Conservation (phyloP, 1,284 basidiomycete species). For the Exsudoporus floridanus region DNA sequence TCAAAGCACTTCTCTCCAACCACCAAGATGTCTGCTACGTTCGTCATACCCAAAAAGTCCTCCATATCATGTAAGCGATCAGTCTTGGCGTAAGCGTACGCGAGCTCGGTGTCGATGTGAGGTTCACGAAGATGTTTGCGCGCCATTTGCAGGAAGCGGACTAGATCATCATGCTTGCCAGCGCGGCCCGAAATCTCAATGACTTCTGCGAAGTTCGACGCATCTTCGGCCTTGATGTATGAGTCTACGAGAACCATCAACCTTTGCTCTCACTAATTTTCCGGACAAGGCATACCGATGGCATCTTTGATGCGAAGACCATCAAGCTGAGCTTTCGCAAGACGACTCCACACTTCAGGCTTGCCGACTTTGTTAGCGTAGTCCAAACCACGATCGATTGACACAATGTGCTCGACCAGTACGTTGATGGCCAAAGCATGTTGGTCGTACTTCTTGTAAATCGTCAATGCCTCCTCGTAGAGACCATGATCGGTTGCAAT, state of each 20-base stretch:
- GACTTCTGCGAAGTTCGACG: constrained; percentile 93
- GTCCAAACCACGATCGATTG: constrained; percentile 94
- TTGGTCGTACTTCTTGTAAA: constrained; percentile 94
- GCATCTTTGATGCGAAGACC: constrained; percentile 98
- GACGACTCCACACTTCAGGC: constrained; percentile 95
- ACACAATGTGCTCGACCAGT: constrained; percentile 97
- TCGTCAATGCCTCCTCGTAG: constrained; percentile 95
- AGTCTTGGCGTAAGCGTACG: constrained; percentile 96
- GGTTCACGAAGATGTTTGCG: constrained; percentile 96
- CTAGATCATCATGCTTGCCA: constrained; percentile 97
- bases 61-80: constrained; percentile 99
- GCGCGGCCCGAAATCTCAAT: constrained; percentile 96
- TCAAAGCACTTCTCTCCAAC: constrained; percentile 99
- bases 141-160: constrained; percentile 99
- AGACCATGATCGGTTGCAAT: constrained; percentile 97
- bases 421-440: constrained; percentile 96
- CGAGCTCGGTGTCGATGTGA: constrained; percentile 96
- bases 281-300: constrained; percentile 62
- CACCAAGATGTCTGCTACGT: constrained; percentile 93
- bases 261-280: background rate
- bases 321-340: constrained; percentile 99
- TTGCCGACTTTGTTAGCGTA: constrained; percentile 97
- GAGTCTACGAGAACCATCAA: constrained; percentile 62
- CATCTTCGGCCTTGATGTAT: constrained; percentile 98
- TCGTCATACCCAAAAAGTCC: constrained; percentile 98